Conservation (phyloP, 306 rosid genomes). For the Senna siamea region DNA sequence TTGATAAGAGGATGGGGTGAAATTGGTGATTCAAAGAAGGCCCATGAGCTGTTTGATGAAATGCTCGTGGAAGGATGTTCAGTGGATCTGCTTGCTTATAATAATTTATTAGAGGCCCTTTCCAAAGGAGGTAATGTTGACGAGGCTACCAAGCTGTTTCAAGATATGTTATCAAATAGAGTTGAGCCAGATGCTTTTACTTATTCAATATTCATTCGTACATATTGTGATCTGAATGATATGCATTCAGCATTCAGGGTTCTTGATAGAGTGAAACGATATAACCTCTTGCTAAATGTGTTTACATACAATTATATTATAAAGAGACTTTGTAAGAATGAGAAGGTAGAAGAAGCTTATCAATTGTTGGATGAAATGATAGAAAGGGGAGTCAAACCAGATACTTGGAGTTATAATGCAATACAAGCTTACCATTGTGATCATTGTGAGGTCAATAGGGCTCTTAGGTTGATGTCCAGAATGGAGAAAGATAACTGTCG, state of each 20-base stretch:
- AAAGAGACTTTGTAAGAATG: conserved; percentile 78
- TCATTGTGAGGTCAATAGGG: conserved; percentile 70
- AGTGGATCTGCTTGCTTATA: conserved; percentile 73
- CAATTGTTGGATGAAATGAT: conserved; percentile 84
- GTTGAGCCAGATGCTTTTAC: conserved; percentile 72
- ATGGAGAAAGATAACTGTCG: conserved; percentile 67
- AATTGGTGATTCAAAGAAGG: conserved; percentile 58
- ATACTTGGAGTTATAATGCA: conserved; percentile 82
- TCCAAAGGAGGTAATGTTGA: conserved; percentile 72
- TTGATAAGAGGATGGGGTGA: conserved; percentile 85
- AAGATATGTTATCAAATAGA: conserved; percentile 55
- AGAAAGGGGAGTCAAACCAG: conserved; percentile 66
- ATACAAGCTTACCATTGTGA: conserved; percentile 88
- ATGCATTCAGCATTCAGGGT: conserved; percentile 69
- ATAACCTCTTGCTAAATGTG: conserved; percentile 64
- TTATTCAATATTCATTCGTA: conserved; percentile 70
- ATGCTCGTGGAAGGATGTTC: conserved; percentile 67
- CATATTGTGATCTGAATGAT: conserved; percentile 67
- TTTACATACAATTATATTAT: conserved; percentile 77
- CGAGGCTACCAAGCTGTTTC: conserved; percentile 64
- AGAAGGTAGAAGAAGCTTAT: conserved; percentile 84
- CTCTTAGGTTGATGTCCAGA: conserved; percentile 66
- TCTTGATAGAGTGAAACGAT: conserved; percentile 72
- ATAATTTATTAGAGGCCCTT: conserved; percentile 67
- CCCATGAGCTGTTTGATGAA: conserved; percentile 72